Conservation (phyloP, 768 basidiomycete genomes). For the Hericium erinaceus region DNA sequence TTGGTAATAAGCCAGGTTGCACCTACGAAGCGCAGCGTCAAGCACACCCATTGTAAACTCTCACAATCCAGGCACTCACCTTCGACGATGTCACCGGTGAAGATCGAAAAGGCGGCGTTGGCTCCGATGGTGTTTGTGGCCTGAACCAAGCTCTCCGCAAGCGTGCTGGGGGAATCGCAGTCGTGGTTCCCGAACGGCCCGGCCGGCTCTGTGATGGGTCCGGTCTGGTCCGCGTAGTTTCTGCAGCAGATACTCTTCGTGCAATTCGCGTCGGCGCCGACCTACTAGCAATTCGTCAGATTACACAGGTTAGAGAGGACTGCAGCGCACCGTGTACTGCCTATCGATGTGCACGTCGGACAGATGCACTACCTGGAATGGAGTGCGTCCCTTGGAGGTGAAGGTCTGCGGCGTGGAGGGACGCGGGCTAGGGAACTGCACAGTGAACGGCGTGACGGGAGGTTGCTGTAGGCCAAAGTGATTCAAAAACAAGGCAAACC, state of each 20-base stretch:
- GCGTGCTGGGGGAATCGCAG: background rate
- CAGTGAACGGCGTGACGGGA: background rate
- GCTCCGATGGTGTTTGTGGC: background rate
- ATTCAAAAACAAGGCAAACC: background rate
- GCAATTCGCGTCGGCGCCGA: conserved; percentile 1
- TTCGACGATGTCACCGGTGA: conserved; percentile 59
- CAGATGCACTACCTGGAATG: conserved; percentile 4
- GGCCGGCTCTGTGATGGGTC: background rate
- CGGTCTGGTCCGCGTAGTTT: background rate
- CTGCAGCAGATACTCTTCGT: conserved; percentile 2
- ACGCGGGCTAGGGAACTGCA: background rate
- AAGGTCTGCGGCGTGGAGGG: background rate
- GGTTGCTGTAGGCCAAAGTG: background rate
- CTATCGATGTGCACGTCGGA: conserved; percentile 2
- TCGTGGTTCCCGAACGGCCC: background rate
- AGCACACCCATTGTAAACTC: background rate
- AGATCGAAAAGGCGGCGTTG: conserved; percentile 39
- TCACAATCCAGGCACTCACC: conserved; percentile 23
- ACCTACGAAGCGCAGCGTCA: conserved; percentile 22
- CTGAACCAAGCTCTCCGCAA: conserved; percentile 1
- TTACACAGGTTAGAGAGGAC: background rate
- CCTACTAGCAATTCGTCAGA: background rate
- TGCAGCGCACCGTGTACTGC: background rate
- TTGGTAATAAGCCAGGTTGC: conserved; percentile 41
- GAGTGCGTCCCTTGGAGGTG: background rate